Evolutionary conservation across 192 early-diverging fungal genomes (phyloP).

Genomic region (Gamsiella multidivaricata): DNA sequence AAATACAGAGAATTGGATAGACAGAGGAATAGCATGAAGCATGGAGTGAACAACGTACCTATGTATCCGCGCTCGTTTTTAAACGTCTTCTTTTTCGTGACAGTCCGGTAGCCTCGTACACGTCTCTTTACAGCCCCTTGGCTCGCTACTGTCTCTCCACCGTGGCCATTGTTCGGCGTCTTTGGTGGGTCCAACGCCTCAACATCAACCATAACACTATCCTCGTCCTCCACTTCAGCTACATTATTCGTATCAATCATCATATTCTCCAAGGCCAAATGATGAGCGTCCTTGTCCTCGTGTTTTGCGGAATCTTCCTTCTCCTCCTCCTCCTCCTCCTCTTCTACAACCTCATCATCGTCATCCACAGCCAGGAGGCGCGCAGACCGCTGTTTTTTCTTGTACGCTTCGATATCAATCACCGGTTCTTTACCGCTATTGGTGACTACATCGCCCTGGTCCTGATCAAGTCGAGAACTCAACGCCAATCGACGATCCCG

Average conservation of each 20-base stretch:
- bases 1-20: background rate
- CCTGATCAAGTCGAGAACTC: slow-evolving; percentile 41
- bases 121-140: slow-evolving; percentile 8
- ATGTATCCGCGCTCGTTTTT: slow-evolving; percentile 47
- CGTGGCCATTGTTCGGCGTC: background rate
- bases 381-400: slow-evolving; percentile 37
- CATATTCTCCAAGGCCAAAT: slow-evolving; percentile 43
- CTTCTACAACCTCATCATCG: slow-evolving; percentile 33
- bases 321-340: slow-evolving; percentile 10
- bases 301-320: slow-evolving; percentile 22
- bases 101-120: slow-evolving; percentile 20
- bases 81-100: slow-evolving; percentile 36
- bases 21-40: background rate
- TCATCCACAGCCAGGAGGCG: slow-evolving; percentile 34
- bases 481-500: slow-evolving; percentile 39
- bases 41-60: slow-evolving; percentile 9
- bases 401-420: slow-evolving; percentile 23
- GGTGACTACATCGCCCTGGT: slow-evolving; percentile 10
- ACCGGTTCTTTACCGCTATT: background rate
- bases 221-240: slow-evolving; percentile 26
- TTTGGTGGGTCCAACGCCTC: slow-evolving; percentile 16
- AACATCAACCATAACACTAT: slow-evolving; percentile 39
- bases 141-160: background rate
- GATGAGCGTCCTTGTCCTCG: slow-evolving; percentile 43
- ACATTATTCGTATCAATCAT: slow-evolving; percentile 26